phyloP scores from a whole-genome alignment of 331 rosid species.

The Arachis monticola region DNA sequence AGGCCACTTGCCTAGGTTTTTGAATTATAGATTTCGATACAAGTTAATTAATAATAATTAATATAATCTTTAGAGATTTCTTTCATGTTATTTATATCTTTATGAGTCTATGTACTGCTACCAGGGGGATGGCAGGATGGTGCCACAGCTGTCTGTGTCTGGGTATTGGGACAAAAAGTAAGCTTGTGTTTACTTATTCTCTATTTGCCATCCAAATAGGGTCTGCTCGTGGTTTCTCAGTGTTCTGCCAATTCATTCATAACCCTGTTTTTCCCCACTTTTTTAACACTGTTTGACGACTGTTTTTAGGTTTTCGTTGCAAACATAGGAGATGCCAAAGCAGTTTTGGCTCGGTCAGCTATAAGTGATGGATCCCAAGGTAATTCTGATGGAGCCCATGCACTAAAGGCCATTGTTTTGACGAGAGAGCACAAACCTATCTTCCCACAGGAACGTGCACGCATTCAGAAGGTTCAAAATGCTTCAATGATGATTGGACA shows the following conservation, averaged over 20 bases:
- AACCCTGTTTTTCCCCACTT: not conserved
- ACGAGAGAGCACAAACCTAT: slow-evolving; percentile 93
- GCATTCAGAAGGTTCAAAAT: slow-evolving; percentile 78
- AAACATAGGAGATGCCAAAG: slow-evolving; percentile 91
- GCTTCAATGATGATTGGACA: slow-evolving; percentile 12
- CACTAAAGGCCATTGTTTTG: slow-evolving; percentile 81
- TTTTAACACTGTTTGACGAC: slow-evolving; percentile 29
- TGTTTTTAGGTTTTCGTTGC: slow-evolving; percentile 76
- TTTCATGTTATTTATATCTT: slow-evolving; percentile 36
- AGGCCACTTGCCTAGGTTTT: slow-evolving; percentile 24
- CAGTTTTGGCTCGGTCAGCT: slow-evolving; percentile 81
- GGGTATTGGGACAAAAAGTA: slow-evolving; percentile 85
- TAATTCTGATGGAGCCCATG: slow-evolving; percentile 51
- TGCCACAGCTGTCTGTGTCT: slow-evolving; percentile 87
- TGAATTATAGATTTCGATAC: slow-evolving; percentile 4
- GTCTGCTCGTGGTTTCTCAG: slow-evolving; percentile 19
- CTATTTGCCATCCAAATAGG: not conserved
- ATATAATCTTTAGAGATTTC: slow-evolving; percentile 20
- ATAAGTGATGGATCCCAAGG: slow-evolving; percentile 48
- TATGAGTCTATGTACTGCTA: slow-evolving; percentile 36
- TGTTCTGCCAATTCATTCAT: not conserved
- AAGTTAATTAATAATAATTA: not conserved
- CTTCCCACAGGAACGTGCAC: slow-evolving; percentile 82
- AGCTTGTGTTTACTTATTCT: slow-evolving; percentile 39
- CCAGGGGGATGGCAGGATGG: slow-evolving; percentile 98